Base-by-base conservation (phyloP, 75 land plant genomes). In the Pinus albicaulis region DNA sequence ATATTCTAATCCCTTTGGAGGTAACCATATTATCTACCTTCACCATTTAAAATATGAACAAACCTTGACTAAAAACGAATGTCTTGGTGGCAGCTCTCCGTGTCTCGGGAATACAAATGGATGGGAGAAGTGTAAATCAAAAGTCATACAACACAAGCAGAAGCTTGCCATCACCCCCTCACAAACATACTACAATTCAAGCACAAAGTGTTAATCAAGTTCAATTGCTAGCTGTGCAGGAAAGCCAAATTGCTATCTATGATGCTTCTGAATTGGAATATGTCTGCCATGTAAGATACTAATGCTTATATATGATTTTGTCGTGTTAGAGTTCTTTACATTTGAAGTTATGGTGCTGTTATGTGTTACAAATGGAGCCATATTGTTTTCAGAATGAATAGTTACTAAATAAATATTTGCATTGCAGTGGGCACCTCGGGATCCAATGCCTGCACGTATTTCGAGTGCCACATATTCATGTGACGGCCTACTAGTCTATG, bases 91-190 rank as follows among this genome's bases (percentile, higher is more conserved):
- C 82, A 92, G 95, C 84, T 92, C 14, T n/a, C n/a, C n/a, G n/a
- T 92, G 87, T 71, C 59, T 86, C n/a, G 90, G 95, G 95, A 86
- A 74, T 80, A 86, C 82, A 17, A 92, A 92, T 48, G 74, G 78
- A 53, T 92, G 95, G 95, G 92, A 92, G 75, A 92, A 92, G 72
- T 73, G 78, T 79, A 90, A 80, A 44, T 80, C 83, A 7, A 79
- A 84, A 12, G 0, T 73, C 20, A 78, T 93, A 15, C 89, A 85
- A 75, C 81, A 38, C 94, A 87, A n/a, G 71, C 82, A 74, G 92
- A 55, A 82, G 76, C 79, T 28, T 78, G 2, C 74, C 82, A 55
- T 44, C 28, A 57, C 23, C 80, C n/a, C 10, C 19, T 75, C 44
- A 89, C 86, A 59, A 86, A n/a, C n/a, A 86, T 23, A 89, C 89